These are phyloP conservation scores for Olyra latifolia DNA, from an alignment of 176 grass and related monocot species.

Conservation along the genomic window DNA sequence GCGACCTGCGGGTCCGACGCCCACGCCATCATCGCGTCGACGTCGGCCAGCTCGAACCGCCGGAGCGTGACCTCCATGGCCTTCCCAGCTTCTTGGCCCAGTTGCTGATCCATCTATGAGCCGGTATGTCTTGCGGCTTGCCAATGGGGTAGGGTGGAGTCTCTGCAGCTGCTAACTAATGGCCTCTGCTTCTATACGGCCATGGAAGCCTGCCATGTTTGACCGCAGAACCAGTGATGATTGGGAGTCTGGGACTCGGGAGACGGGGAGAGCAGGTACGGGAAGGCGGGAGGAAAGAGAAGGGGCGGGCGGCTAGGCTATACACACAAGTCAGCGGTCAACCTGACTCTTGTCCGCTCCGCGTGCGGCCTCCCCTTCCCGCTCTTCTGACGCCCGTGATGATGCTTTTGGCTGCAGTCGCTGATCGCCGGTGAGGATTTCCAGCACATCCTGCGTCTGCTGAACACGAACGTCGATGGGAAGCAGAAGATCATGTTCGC, in stretches of 20 bases:
- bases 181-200: neutral
- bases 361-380: neutral
- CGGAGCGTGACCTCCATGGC: conserved; percentile 50
- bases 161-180: neutral
- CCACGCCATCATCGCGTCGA: conserved; percentile 74
- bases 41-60: conserved; percentile 50
- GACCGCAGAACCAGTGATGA: conserved; percentile 18
- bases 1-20: conserved; percentile 71
- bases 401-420: conserved; percentile 30
- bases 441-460: conserved; percentile 91
- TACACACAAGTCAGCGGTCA: too few relatives aligned
- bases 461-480: conserved; percentile 94
- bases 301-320: too few relatives aligned
- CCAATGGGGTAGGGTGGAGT: neutral
- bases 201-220: neutral
- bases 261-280: too few relatives aligned
- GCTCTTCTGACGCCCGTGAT: neutral
- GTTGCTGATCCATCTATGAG: neutral
- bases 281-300: too few relatives aligned
- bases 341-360: too few relatives aligned
- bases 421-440: conserved; percentile 85
- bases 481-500: conserved; percentile 99
- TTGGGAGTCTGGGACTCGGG: too few relatives aligned
- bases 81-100: neutral
- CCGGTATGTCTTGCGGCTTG: neutral